phyloP scores from a whole-genome alignment of 495 filamentous ascomycete species.

The Xylaria castorea region DNA sequence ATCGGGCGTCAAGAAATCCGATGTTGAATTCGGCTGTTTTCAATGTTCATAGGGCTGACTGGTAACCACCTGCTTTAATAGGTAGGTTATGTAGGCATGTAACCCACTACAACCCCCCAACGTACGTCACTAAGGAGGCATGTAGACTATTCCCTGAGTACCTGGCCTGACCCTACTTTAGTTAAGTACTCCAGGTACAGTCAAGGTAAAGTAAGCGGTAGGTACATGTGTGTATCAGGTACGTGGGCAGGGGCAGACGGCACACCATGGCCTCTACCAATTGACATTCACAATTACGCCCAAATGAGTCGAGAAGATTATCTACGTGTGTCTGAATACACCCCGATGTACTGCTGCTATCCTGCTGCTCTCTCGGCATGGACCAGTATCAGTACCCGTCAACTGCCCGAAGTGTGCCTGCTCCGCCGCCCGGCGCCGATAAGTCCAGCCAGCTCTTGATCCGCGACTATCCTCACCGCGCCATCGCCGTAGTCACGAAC shows the following conservation, averaged over 20 bases:
- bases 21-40: constrained; percentile 9
- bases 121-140: constrained; percentile 16
- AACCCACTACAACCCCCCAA: constrained; percentile 11
- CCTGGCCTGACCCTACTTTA: neutral
- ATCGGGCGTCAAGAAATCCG: constrained; percentile 5
- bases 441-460: constrained; percentile 64
- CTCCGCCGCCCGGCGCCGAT: constrained; percentile 46
- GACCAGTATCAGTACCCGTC: constrained; percentile 44
- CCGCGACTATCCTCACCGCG: constrained; percentile 80
- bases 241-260: neutral
- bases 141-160: neutral
- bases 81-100: constrained; percentile 7
- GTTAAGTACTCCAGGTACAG: neutral
- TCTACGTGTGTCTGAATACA: constrained; percentile 20
- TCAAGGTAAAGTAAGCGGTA: constrained; percentile 1
- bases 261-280: constrained; percentile 1
- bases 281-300: constrained; percentile 12
- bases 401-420: constrained; percentile 33
- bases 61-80: constrained; percentile 15
- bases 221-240: neutral
- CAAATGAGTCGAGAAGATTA: neutral
- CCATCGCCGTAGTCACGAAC: constrained; percentile 80
- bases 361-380: constrained; percentile 42
- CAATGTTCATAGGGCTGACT: constrained; percentile 17
- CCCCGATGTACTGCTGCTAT: constrained; percentile 35